A percentile compares a stretch with the other conserved stretches of the same genome.
Evolutionary conservation across 352 stramenopile species (phyloP).

Genomic region (Sclerospora graminicola): DNA sequence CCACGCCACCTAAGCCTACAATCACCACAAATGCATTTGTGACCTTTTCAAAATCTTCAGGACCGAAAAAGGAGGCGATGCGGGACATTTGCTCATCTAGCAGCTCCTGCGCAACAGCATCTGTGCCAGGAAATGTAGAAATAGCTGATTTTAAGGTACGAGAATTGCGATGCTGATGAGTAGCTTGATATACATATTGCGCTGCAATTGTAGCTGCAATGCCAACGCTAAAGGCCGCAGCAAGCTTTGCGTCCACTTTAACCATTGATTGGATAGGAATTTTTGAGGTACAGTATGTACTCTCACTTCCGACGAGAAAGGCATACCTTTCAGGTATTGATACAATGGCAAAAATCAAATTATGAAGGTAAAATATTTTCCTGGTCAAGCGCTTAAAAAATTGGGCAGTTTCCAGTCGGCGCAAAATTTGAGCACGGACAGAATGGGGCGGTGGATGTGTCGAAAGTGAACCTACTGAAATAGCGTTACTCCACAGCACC

Average conservation of each 20-base stretch:
- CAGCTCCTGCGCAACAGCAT: slow-evolving; percentile 41
- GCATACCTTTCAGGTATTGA: too few species aligned
- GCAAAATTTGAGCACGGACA: too few species aligned
- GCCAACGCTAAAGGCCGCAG: slow-evolving; percentile 48
- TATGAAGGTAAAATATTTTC: too few species aligned
- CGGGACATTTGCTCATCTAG: slow-evolving; percentile 84
- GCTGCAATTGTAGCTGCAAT: slow-evolving; percentile 29
- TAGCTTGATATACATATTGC: slow-evolving; percentile 31
- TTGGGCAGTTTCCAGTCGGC: too few species aligned
- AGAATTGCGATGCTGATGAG: slow-evolving; percentile 13
- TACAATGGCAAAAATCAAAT: too few species aligned
- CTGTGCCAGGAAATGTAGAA: slow-evolving; percentile 13
- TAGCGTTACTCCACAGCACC: too few species aligned
- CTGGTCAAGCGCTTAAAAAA: too few species aligned
- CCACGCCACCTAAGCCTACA: slow-evolving; percentile 95
- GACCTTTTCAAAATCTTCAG: slow-evolving; percentile 86
- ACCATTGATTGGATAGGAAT: too few species aligned
- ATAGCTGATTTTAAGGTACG: background rate
- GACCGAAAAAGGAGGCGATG: slow-evolving; percentile 92
- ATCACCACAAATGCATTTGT: slow-evolving; percentile 89
- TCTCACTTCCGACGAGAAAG: too few species aligned
- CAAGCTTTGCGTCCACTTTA: slow-evolving; percentile 8
- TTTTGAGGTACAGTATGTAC: too few species aligned
- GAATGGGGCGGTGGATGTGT: too few species aligned
- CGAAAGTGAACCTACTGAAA: too few species aligned